Evolutionary conservation across 345 rosid species (phyloP), one percentile per base, ranked within the genome.

Genomic region (Salix purpurea): DNA sequence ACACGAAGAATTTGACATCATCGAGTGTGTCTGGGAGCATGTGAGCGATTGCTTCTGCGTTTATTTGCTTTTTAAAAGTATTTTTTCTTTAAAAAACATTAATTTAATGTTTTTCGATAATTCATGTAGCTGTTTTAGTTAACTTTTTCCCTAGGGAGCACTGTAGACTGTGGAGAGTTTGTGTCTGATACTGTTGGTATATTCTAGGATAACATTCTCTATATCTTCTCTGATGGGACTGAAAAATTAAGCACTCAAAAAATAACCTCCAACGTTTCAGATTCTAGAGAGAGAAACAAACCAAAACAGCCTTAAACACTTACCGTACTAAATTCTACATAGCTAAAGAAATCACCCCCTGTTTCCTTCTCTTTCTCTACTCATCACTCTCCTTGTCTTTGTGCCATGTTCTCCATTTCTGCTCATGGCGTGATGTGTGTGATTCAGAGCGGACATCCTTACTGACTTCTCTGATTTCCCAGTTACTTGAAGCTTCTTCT

Each of bases 351-450:
- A 40, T 5, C 21, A 24, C 28, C 24, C 21, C 10, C 2, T 23
- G 4, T 42, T 42, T 21, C 52, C 54, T 23, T 23, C 4, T n/a
- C 40, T 44, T 9, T 52, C 24, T 21, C 24, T 3, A 1, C 64
- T 56, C 13, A n/a, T n/a, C 13, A n/a, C 26, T 23, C 50, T 68
- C 19, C 36, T 32, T n/a, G 62, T 58, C 24, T 52, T 21, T 76
- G 69, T 80, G 72, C 83, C 77, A 90, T 94, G 95, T 84, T 88
- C 74, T 82, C 85, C 75, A 78, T 79, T 83, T 86, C 75, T 73
- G 67, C 86, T 77, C 73, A 90, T 85, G 97, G 90, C 75, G 61
- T 90, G 71, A 86, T 86, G 81, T 85, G 48, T 70, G 87, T 83
- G 86, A 67, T 86, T 90, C 87, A 79, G 84, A 77, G 90, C 85